Base-by-base conservation (phyloP, 371 early-diverging fungal species). In the Mortierella sp. region DNA sequence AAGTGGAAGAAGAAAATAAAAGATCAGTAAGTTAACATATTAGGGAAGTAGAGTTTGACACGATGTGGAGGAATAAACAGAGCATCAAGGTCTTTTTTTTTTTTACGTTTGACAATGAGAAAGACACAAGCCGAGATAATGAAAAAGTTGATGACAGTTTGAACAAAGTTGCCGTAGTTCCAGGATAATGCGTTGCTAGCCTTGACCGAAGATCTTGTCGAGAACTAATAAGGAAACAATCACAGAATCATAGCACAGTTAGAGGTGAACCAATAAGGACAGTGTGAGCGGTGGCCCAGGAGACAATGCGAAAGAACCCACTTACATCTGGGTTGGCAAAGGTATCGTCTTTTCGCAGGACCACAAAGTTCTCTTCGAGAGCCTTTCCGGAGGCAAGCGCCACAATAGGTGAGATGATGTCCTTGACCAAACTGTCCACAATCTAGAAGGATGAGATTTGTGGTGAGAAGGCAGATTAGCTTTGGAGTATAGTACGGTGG, bases 351-450 rank as follows among this genome's bases (percentile, higher is more conserved):
- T 55, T 72, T 24, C 78, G 58, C 60, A 82, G 47, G 38, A 84
- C 28, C 24, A 82, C 52, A 82, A 82, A 84, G 80, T 84, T 84
- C 79, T 84, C 80, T 45, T 84, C 82, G n/a, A 84, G 77, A 13
- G 79, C 78, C 54, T 72, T 75, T 34, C 85, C 83, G 1, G 81
- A 79, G 16, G 82, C 85, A 13, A 84, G 68, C 2, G 85, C 70
- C 31, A 84, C 19, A n/a, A 88, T 72, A 2, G 88, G 88, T 50
- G 88, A 50, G 58, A 88, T 74, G 11, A 88, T 88, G 55, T 88
- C 88, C 68, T 82, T 82, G 58, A 88, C 88, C 31, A 88, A 57
- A 57, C 87, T 87, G 45, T 77, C 82, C 11, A 88, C 88, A 55
- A 88, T 82, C 80, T 80, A 70, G 8, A 16, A 58, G 13, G 3